Base-by-base conservation (phyloP, 2,329 filamentous ascomycete genomes). In the Fusarium hainanense region DNA sequence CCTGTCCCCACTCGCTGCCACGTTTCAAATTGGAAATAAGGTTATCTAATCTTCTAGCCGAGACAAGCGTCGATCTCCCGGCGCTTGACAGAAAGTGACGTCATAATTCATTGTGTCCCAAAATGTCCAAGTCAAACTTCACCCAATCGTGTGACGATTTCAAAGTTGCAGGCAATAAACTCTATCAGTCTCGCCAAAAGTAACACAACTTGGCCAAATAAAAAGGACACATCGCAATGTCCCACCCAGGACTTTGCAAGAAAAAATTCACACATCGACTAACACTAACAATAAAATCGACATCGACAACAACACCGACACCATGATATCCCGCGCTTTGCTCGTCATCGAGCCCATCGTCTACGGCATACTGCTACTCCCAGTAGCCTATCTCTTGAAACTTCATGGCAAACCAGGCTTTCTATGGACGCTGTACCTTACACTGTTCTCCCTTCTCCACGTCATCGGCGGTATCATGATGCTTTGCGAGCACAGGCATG, bases 1-100 rank as follows among this genome's bases (percentile, higher is more conserved):
- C 34, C 10, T 6, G 18, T 37, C 6, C 6, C 18, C 34, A 37
- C 18, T 37, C 1, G 3, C 16, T 37, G 10, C 16, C 18, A 37
- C 34, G 44, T 30, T 47, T 48, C 6, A 21, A n/a, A 48, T 48
- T 10, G 2, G 2, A 16, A 30, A n/a, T 11, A 20, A 30, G 34
- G 34, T 37, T 37, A 37, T 13, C 25, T 20, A 30, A n/a, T 47
- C 25, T 30, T 0, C 4, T 21, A 48, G 5, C 44, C 25, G 9
- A 48, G n/a, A 48, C 25, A 48, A 14, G 44, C 25, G 27, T 30
- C n/a, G 34, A 37, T 37, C 34, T 37, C 10, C 34, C 34, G 5
- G 5, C 6, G 10, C 6, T n/a, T 11, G 9, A 0, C 0, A 7
- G 2, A 4, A 7, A n/a, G 1, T 37, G 34, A n/a, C 34, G 18